Base-by-base conservation (phyloP, 768 basidiomycete genomes). In the Kwoniella newhampshirensis region DNA sequence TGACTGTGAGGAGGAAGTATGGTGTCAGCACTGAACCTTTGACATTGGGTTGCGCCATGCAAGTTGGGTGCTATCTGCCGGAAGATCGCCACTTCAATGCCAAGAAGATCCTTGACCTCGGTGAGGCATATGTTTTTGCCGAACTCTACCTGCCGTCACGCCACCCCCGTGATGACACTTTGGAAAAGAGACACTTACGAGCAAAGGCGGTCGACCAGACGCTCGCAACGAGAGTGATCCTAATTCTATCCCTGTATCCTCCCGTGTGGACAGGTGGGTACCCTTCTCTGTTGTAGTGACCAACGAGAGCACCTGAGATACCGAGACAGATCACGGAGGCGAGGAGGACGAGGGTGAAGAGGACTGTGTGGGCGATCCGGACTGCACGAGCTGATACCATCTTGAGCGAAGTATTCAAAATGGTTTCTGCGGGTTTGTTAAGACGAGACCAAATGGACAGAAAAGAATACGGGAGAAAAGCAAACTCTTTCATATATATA, bases 241-340 rank as follows among this genome's bases (percentile, higher is more conserved):
- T 64, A 41, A 77, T 76, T 12, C 77, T 51, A 48, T 74, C 77
- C 11, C 68, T 67, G 68, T 77, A 76, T 0, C 63, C 54, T 11
- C 30, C 51, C 28, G 59, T 70, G 51, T 68, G 63, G 11, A 44
- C 54, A 7, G 59, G 53, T 27, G 70, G 67, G 39, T 68, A 72
- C 5, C 65, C 67, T n/a, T 63, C 46, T 26, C 57, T 63, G 42
- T 67, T 66, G 52, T 70, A 66, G 41, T 62, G 45, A 21, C 55
- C 43, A 4, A 74, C 75, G 23, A 78, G 57, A 1, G 59, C 56
- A 0, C 63, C 68, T 6, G 70, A 66, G 57, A 78, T 75, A 26
- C 67, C 74, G 3, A 77, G 54, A 0, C 67, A 55, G 46, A 78
- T 62, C 51, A 77, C 68, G 15, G 66, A 66, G 0, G 62, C 55